Percentiles rank a stretch among this genome's conserved stretches.
phyloP scores from a whole-genome alignment of 169 alveolate species.

The Plasmodium relictum region DNA sequence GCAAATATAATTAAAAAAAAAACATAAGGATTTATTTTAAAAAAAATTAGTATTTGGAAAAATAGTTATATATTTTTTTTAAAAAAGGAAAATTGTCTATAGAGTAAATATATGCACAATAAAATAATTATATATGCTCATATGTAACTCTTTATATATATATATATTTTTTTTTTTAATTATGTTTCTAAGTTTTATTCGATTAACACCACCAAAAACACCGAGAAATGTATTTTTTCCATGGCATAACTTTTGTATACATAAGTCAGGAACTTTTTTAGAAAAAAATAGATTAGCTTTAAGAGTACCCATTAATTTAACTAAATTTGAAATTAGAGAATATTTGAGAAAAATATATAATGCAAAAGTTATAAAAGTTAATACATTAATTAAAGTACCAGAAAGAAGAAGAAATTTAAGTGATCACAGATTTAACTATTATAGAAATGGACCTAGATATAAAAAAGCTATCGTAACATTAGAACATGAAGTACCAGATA shows the following conservation, averaged over 20 bases:
- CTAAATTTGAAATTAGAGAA: slow-evolving; percentile 90
- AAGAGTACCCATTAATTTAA: slow-evolving; percentile 90
- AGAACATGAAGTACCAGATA: slow-evolving; percentile 90
- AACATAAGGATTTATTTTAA: no score
- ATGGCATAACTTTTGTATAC: slow-evolving; percentile 89
- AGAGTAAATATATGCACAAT: neutral
- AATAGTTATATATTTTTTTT: no score
- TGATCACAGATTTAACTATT: slow-evolving; percentile 81
- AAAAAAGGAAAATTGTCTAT: no score
- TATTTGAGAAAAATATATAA: slow-evolving; percentile 89
- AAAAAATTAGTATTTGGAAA: no score
- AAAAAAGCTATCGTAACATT: slow-evolving; percentile 91
- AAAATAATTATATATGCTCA: neutral
- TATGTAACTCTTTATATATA: slow-evolving; percentile 3
- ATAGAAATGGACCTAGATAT: slow-evolving; percentile 90
- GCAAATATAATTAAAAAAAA: no score
- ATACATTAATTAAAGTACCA: slow-evolving; percentile 89
- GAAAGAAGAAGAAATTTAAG: slow-evolving; percentile 83
- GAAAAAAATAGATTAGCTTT: slow-evolving; percentile 90
- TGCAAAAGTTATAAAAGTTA: slow-evolving; percentile 89
- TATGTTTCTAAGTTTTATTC: slow-evolving; percentile 64
- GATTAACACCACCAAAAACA: slow-evolving; percentile 69
- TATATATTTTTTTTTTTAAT: neutral
- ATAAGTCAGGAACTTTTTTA: slow-evolving; percentile 89
- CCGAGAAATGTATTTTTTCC: slow-evolving; percentile 92